Evolutionary conservation across 805 yeast species (phyloP), one percentile per base, ranked within the genome.

Genomic region (Myxozyma neglecta): DNA sequence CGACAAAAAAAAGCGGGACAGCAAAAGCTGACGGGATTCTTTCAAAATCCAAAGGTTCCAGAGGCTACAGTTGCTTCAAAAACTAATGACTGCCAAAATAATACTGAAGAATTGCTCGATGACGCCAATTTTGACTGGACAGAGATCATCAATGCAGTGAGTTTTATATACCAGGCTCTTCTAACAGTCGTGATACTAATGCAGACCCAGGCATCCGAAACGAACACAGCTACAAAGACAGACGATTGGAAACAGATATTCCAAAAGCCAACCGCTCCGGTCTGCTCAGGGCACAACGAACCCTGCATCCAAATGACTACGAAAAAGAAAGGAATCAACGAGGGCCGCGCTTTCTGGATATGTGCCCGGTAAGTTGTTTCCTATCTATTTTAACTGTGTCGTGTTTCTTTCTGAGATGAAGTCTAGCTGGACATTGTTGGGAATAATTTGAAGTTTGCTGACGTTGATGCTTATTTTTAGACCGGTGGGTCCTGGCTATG

Each of bases 321-420:
- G 5, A 72, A 68, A 35, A 75, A 74, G 52, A 66, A 69, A 7
- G 77, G 78, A 1, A 67, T 71, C 11, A 75, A 76, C 53, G 68
- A 70, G 51, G 79, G 79, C 36, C 70, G 78, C 11, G 68, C 68
- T 10, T 77, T 77, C 58, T 77, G 80, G 80, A 65, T 70, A 8
- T 77, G 80, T 56, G 55, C 69, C 2, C 65, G 74, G 68, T 64
- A 53, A 13, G 53, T 35, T 1, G n/a, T n/a, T n/a, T n/a, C n/a
- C n/a, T n/a, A n/a, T n/a, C n/a, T n/a, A n/a, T n/a, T n/a, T n/a
- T n/a, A n/a, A n/a, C n/a, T n/a, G n/a, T n/a, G n/a, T n/a, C n/a
- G n/a, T n/a, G n/a, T n/a, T n/a, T n/a, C n/a, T n/a, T n/a, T n/a
- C n/a, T n/a, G n/a, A n/a, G n/a, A n/a, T n/a, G n/a, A n/a, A n/a